Base-by-base conservation (phyloP, 306 rosid genomes). In the Glycyrrhiza uralensis region DNA sequence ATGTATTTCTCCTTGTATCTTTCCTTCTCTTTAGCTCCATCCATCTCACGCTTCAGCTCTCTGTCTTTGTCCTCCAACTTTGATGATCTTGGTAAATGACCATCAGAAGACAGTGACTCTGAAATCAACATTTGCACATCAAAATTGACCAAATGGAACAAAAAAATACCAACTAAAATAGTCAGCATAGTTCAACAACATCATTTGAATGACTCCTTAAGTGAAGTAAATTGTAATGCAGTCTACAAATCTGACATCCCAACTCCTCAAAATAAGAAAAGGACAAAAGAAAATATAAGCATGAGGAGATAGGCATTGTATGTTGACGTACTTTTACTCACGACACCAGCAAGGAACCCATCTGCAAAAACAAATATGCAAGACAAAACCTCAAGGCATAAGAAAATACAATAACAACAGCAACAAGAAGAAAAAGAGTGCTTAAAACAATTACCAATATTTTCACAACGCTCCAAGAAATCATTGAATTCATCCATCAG, bases 401-500 rank as follows among this genome's bases (percentile, higher is more conserved):
- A 67, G 68, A 73, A 76, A 74, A 71, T 39, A 62, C 45, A 47
- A 26, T 35, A 51, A 71, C 51, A 64, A 20, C 22, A 23, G 52
- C 26, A 35, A 64, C 50, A 60, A 33, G 6, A 28, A 62, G 10
- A 66, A 29, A 23, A 30, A 66, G 60, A 42, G 19, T 50, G 19
- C 28, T n/a, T n/a, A 46, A 52, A 51, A 55, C 13, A 76, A 57
- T 77, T 86, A 94, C 99, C 99, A 47, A 84, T 91, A 87, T 85
- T 91, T 79, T 94, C 96, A 77, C 96, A 94, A 47, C 87, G 91
- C 80, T 87, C 92, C 77, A 94, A 68, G 79, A 94, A 94, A 72
- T 91, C 97, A 78, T 86, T 88, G 66, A 94, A 94, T 72, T 86
- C 97, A 12, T 80, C 88, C 99, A 94, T 87, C 74, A 94, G 97